Conservation (phyloP, 208 protist genomes). For the Trypanosoma rangeli region DNA sequence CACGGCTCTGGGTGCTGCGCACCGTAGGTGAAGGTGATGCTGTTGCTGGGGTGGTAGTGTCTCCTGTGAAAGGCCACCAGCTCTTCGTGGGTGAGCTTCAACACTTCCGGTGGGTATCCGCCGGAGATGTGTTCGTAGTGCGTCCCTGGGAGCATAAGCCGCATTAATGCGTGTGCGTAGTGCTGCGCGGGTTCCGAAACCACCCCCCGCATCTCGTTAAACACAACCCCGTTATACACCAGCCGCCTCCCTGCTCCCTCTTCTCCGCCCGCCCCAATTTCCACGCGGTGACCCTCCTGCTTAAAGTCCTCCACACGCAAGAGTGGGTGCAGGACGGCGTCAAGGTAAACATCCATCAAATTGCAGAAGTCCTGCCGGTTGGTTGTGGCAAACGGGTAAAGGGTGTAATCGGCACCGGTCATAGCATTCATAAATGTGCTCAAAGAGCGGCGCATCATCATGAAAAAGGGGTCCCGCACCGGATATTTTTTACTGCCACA, state of each 20-base stretch:
- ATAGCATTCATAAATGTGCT: slow-evolving; percentile 94
- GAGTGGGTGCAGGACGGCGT: slow-evolving; percentile 90
- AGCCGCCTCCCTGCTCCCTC: slow-evolving; percentile 34
- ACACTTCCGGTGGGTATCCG: slow-evolving; percentile 87
- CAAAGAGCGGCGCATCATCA: slow-evolving; percentile 90
- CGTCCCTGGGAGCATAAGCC: slow-evolving; percentile 79
- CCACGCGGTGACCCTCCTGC: slow-evolving; percentile 92
- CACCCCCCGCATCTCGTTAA: slow-evolving; percentile 94
- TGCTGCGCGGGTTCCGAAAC: slow-evolving; percentile 82
- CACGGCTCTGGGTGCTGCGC: slow-evolving; percentile 67
- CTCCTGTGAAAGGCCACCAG: slow-evolving; percentile 83
- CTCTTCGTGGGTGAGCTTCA: slow-evolving; percentile 86
- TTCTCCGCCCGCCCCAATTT: slow-evolving; percentile 54
- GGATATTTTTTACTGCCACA: slow-evolving; percentile 96
- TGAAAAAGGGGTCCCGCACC: slow-evolving; percentile 92
- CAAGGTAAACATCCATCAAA: slow-evolving; percentile 92
- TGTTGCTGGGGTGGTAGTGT: slow-evolving; percentile 93
- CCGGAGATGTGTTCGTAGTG: slow-evolving; percentile 90
- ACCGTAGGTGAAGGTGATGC: slow-evolving; percentile 90
- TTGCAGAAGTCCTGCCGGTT: slow-evolving; percentile 93
- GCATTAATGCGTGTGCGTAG: slow-evolving; percentile 73
- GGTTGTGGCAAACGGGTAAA: slow-evolving; percentile 93
- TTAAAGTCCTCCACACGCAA: slow-evolving; percentile 90
- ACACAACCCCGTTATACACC: slow-evolving; percentile 92
- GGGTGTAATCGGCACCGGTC: slow-evolving; percentile 92